Percentiles rank a stretch among this genome's conserved stretches.
Evolutionary conservation across 208 protist genomes (phyloP).

Genomic region (Naegleria gruberi): DNA sequence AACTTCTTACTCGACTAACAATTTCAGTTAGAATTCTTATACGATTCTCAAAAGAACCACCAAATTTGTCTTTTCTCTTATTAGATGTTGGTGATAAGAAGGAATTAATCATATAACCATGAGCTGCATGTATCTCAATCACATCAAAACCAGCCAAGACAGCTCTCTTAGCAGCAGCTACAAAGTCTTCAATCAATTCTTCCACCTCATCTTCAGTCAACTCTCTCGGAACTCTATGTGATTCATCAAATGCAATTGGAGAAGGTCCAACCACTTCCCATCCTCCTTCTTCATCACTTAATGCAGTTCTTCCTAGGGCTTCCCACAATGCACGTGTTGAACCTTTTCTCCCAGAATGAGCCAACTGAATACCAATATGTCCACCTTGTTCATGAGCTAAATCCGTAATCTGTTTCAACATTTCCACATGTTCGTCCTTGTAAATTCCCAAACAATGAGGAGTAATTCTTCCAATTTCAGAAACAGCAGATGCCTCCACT

Average conservation of each 20-base stretch:
- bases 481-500: constrained; percentile 38
- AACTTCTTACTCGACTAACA: neutral
- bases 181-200: neutral
- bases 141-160: constrained; percentile 6
- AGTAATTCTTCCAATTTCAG: constrained; percentile 37
- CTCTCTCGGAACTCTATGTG: neutral
- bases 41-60: constrained; percentile 28
- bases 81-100: neutral
- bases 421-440: constrained; percentile 39
- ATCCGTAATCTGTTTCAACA: constrained; percentile 35
- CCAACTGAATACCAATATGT: constrained; percentile 12
- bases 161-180: neutral
- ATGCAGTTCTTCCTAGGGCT: neutral
- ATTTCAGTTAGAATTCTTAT: constrained; percentile 35
- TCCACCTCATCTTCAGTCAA: neutral
- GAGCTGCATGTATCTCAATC: constrained; percentile 19
- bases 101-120: constrained; percentile 11
- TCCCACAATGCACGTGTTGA: neutral
- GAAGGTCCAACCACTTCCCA: neutral
- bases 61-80: constrained; percentile 18
- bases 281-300: neutral
- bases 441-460: constrained; percentile 38
- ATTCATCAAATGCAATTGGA: neutral
- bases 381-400: constrained; percentile 27
- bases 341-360: constrained; percentile 6